These are phyloP conservation scores for Ophiostoma piceae DNA, from an alignment of 2,329 filamentous ascomycete genomes.

Conservation along the genomic window DNA sequence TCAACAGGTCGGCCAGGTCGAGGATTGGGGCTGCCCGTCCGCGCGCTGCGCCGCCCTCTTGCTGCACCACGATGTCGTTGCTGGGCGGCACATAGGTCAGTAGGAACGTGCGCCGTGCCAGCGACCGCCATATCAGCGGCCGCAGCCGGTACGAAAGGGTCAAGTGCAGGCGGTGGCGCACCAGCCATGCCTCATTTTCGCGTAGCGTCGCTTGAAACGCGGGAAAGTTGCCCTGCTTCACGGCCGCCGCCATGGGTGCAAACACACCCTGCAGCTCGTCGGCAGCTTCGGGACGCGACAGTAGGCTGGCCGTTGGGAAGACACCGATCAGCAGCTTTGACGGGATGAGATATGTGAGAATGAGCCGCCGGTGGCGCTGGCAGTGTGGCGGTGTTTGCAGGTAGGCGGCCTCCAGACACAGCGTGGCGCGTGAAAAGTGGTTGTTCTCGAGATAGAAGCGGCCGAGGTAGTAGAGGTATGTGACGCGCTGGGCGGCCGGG, in stretches of 20 bases:
- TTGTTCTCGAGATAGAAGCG: slow-evolving; percentile 82
- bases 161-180: slow-evolving; percentile 68
- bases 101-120: slow-evolving; percentile 72
- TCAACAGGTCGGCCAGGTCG: slow-evolving; percentile 63
- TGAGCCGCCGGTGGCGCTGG: slow-evolving; percentile 67
- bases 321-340: slow-evolving; percentile 79
- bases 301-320: slow-evolving; percentile 64
- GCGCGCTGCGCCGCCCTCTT: slow-evolving; percentile 38
- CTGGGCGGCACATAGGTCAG: slow-evolving; percentile 67
- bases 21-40: slow-evolving; percentile 66
- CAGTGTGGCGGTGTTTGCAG: slow-evolving; percentile 58
- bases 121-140: slow-evolving; percentile 75
- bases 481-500: slow-evolving; percentile 79
- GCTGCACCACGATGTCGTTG: slow-evolving; percentile 21
- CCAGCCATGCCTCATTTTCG: slow-evolving; percentile 64
- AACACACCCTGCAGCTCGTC: slow-evolving; percentile 61
- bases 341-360: slow-evolving; percentile 78
- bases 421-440: slow-evolving; percentile 71
- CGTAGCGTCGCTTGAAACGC: slow-evolving; percentile 66
- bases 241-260: slow-evolving; percentile 64
- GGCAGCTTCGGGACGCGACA: slow-evolving; percentile 65
- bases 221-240: slow-evolving; percentile 64
- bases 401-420: slow-evolving; percentile 74
- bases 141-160: slow-evolving; percentile 72
- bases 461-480: slow-evolving; percentile 90